Evolutionary conservation across 306 rosid species (phyloP), one percentile per base, ranked within the genome.

Genomic region (Hippophae tibetana): DNA sequence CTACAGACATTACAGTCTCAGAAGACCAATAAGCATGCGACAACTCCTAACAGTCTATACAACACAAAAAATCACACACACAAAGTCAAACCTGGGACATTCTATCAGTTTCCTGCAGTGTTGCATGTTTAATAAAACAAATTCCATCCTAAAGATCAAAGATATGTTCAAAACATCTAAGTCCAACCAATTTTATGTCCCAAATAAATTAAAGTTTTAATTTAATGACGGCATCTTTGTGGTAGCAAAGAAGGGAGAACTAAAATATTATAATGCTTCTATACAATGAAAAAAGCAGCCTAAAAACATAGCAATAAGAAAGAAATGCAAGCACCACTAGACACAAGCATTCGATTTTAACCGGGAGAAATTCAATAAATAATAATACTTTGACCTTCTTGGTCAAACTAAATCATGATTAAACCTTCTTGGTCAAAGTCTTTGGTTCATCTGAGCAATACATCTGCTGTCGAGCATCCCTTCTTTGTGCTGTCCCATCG

Each of bases 381-480:
- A 59, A 47, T 6, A 38, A 47, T 14, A 41, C 49, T 10, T 12
- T 23, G 23, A 54, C 47, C 47, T 26, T 64, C 53, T 45, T 26
- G 57, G 47, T 47, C 11, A 31, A 25, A 13, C 13, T 13, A 55
- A 13, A 67, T 13, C 18, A 13, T 52, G n/a, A 61, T 60, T 6
- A 66, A 49, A 90, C 98, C 95, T 87, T 85, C 79, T 84, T 85
- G 45, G 79, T 73, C 76, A 85, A 80, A 74, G 88, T 70, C 58
- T 63, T 76, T 7, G 23, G 78, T 69, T 71, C 78, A 46, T 42
- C 67, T 49, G 70, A 52, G 75, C 82, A 72, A 54, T 79, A 78
- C 64, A 73, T 65, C 61, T 77, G 76, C 79, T 71, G 77, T 79
- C 69, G 65, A 55, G 72, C 62, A 52, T 71, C 76, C 59, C 74